Percentiles rank a stretch among this genome's conserved stretches.
Conservation (phyloP, 2,329 filamentous ascomycete species). For the Arthrobotrys sinensis region DNA sequence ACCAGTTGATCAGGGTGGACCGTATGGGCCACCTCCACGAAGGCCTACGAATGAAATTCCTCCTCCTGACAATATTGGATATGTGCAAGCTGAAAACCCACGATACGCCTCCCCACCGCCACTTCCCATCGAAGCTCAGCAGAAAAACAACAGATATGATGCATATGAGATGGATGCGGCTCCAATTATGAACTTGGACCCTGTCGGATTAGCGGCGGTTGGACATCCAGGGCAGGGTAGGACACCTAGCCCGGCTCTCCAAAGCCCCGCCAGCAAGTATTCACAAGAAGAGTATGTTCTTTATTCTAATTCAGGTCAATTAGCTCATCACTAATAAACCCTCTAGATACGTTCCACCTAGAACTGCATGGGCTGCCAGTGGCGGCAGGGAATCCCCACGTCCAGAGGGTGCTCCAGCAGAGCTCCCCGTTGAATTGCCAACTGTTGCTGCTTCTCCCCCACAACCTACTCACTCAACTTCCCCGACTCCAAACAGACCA, state of each 20-base stretch:
- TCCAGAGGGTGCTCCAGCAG: constrained; percentile 41
- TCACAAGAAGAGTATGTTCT: constrained; percentile 59
- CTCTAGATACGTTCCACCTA: constrained; percentile 63
- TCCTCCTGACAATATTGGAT: constrained; percentile 34
- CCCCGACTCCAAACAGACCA: constrained; percentile 31
- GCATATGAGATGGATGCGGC: constrained; percentile 60
- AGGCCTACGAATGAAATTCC: constrained; percentile 52
- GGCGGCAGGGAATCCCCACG: constrained; percentile 20
- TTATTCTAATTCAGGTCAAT: not conserved
- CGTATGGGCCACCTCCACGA: constrained; percentile 53
- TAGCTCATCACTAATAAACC: constrained; percentile 13
- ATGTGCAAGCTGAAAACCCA: constrained; percentile 45
- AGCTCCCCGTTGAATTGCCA: constrained; percentile 64
- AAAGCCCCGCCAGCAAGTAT: constrained; percentile 59
- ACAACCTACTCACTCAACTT: constrained; percentile 29
- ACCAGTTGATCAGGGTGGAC: constrained; percentile 40
- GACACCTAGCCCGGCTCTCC: constrained; percentile 51
- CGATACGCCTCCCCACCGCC: constrained; percentile 56
- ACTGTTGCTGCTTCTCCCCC: constrained; percentile 31
- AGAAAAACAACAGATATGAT: constrained; percentile 33
- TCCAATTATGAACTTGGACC: constrained; percentile 41
- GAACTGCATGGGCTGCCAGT: constrained; percentile 61
- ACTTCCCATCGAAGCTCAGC: not conserved
- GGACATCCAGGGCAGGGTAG: constrained; percentile 28
- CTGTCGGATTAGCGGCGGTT: constrained; percentile 43